Evolutionary conservation across 441 rosid genomes (phyloP).

Genomic region (Jatropha podagrica): DNA sequence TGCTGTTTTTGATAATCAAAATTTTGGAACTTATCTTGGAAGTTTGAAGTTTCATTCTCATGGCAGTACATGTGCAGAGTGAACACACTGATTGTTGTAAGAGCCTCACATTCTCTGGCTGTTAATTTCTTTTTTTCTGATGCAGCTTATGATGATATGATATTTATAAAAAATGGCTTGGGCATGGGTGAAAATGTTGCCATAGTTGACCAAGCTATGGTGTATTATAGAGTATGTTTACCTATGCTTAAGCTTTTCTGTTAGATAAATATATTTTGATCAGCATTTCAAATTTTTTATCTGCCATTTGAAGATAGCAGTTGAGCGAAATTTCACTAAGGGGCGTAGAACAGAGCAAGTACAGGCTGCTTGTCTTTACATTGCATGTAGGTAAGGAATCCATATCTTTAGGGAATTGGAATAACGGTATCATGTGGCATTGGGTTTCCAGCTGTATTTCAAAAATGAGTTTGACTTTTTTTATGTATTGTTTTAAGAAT

Average conservation of each 20-base stretch:
- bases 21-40: background rate
- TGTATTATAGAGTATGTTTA: slow-evolving; percentile 64
- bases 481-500: no score
- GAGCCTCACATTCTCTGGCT: background rate
- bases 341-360: slow-evolving; percentile 92
- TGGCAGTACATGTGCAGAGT: background rate
- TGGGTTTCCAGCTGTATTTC: background rate
- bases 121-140: background rate
- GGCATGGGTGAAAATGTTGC: slow-evolving; percentile 62
- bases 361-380: slow-evolving; percentile 83
- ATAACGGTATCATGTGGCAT: background rate
- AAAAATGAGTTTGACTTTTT: background rate
- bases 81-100: background rate
- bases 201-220: slow-evolving; percentile 50
- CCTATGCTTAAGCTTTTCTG: slow-evolving; percentile 15
- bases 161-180: slow-evolving; percentile 52
- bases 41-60: background rate
- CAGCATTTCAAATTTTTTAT: slow-evolving; percentile 12
- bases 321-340: slow-evolving; percentile 70
- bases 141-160: slow-evolving; percentile 70
- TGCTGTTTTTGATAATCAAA: background rate
- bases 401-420: background rate
- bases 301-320: slow-evolving; percentile 58
- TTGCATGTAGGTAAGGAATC: slow-evolving; percentile 78
- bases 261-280: slow-evolving; percentile 8